Evolutionary conservation across 768 basidiomycete species (phyloP).

Genomic region (Boletus huronensis): DNA sequence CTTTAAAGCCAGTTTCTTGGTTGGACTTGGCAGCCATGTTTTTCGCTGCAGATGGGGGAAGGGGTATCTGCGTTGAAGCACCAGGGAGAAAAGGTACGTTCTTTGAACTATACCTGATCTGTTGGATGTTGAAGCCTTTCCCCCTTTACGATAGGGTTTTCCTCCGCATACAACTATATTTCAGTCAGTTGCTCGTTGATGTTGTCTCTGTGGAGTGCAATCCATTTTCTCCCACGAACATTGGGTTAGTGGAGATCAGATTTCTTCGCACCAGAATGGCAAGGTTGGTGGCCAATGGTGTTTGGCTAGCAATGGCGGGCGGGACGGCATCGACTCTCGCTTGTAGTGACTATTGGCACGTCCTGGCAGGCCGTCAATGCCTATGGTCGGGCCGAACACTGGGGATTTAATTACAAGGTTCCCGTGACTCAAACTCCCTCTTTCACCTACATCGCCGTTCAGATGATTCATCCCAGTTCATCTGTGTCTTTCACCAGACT

Average conservation of each 20-base stretch:
- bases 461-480: neutral
- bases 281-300: constrained; percentile 1
- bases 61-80: neutral
- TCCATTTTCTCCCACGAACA: constrained; percentile 10
- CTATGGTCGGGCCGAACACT: neutral
- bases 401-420: neutral
- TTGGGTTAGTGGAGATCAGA: neutral
- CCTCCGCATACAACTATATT: neutral
- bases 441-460: neutral
- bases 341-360: neutral
- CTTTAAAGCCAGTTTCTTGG: neutral
- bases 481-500: accelerated
- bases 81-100: constrained; percentile 1
- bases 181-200: neutral
- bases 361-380: constrained; percentile 12
- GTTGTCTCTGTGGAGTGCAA: neutral
- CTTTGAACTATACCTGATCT: neutral
- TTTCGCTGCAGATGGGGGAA: neutral
- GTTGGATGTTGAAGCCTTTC: neutral
- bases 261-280: neutral
- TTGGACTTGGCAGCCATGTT: neutral
- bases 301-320: neutral
- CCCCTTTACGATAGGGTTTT: neutral
- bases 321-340: neutral
- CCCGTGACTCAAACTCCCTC: neutral